Evolutionary conservation across 495 filamentous ascomycete genomes (phyloP), one percentile per base, ranked within the genome.

Genomic region (Trichoderma erinaceum): DNA sequence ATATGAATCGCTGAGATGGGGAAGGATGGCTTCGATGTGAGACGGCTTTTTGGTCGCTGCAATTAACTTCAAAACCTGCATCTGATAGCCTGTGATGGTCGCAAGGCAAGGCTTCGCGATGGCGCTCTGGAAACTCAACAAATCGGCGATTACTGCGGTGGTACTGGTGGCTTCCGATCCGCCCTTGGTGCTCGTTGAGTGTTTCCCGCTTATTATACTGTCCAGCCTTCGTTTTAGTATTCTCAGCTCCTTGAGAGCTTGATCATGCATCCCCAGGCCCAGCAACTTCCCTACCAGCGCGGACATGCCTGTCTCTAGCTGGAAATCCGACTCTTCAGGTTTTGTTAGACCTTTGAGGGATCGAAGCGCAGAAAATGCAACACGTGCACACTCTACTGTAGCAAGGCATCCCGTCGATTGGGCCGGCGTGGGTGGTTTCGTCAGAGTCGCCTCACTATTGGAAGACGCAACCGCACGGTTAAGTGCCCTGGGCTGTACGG

Each of bases 231-330:
- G 82, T 75, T 89, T 97, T 77, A 89, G 80, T 29, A 79, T 81
- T 71, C 86, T 81, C 43, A 97, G 75, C 76, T 98, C 93, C 71
- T 89, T 92, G 67, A 88, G 78, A 7, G 94, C 95, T 67, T 89
- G 76, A 18, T 92, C 89, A 67, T 91, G 86, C 67, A 96, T 75
- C 16, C 88, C 88, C 63, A 96, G 77, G 0, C 85, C 83, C 8
- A 96, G 81, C 21, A 96, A 77, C 70, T 88, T 93, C 50, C 84
- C 86, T 29, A 90, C 80, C 50, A 99, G 80, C 10, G 89, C 86
- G 56, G 90, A 90, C 77, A 92, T 90, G 8, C 91, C 95, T 68
- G 87, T 88, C 73, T 97, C 94, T 3, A 96, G 79, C 70, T 97
- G 93, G 65, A 94, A 78, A 44, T 82, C 84, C 11, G 88, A 86